Conservation (phyloP, 2,329 filamentous ascomycete genomes). For the Pseudocercospora fijiensis region DNA sequence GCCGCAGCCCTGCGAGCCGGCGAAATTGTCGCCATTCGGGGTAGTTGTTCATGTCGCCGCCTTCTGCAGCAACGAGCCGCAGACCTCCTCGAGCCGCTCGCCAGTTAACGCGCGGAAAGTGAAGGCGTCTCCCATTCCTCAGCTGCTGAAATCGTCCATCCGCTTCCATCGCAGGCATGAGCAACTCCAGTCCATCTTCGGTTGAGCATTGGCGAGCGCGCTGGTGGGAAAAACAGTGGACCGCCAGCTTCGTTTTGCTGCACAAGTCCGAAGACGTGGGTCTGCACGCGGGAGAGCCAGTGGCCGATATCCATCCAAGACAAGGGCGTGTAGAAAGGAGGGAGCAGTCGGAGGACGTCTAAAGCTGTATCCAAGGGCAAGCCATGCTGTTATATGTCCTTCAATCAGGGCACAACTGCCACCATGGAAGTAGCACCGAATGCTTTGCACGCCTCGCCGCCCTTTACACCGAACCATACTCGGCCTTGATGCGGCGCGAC, state of each 20-base stretch:
- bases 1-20: constrained; percentile 8
- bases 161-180: neutral
- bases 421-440: constrained; percentile 5
- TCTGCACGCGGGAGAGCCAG: neutral
- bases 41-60: neutral
- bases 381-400: constrained; percentile 3
- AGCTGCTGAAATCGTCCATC: neutral
- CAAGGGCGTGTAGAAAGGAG: neutral
- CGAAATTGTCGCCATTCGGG: constrained; percentile 16
- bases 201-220: constrained; percentile 11
- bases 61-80: neutral
- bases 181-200: neutral
- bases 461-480: constrained; percentile 11
- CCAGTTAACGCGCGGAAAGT: constrained; percentile 13
- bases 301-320: neutral
- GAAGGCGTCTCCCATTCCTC: constrained; percentile 12
- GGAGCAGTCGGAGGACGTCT: neutral
- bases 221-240: constrained; percentile 19
- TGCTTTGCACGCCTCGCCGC: constrained; percentile 5
- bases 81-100: neutral
- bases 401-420: neutral
- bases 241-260: neutral
- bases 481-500: constrained; percentile 14
- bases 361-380: neutral
- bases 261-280: neutral